Percentiles rank a stretch among this genome's conserved stretches.
Evolutionary conservation across 2,329 filamentous ascomycete species (phyloP).

Genomic region (Aspergillus phoenicis): DNA sequence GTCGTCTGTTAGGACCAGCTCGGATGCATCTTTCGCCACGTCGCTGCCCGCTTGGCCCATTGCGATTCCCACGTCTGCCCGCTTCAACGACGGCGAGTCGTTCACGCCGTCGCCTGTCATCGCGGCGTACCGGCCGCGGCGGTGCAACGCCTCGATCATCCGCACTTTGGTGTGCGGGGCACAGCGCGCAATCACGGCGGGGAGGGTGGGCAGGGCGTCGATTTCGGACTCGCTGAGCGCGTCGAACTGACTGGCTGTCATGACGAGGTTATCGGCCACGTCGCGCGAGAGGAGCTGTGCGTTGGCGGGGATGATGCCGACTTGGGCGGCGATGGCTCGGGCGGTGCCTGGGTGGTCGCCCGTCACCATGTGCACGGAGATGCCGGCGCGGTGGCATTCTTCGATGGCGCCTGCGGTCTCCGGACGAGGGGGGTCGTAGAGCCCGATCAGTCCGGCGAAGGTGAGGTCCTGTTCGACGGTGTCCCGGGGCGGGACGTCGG

Average conservation of each 20-base stretch:
- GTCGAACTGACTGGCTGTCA: constrained; percentile 78
- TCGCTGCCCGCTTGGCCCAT: constrained; percentile 83
- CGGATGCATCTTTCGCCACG: constrained; percentile 71
- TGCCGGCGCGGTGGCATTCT: constrained; percentile 72
- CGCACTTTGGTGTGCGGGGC: constrained; percentile 71
- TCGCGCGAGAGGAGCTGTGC: constrained; percentile 61
- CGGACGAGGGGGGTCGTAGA: constrained; percentile 82
- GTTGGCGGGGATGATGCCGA: constrained; percentile 72
- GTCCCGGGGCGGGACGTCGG: constrained; percentile 49
- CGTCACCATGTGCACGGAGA: constrained; percentile 81
- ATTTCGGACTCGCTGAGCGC: constrained; percentile 74
- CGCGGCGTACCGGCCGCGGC: constrained; percentile 71
- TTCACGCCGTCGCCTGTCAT: constrained; percentile 93
- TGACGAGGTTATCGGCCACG: constrained; percentile 69
- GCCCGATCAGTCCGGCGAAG: constrained; percentile 79
- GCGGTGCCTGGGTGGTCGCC: constrained; percentile 81
- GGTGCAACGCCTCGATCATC: constrained; percentile 70
- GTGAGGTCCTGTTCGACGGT: constrained; percentile 68
- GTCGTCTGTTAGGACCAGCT: constrained; percentile 74
- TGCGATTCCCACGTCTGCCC: constrained; percentile 82
- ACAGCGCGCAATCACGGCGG: constrained; percentile 62
- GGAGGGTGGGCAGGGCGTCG: constrained; percentile 58
- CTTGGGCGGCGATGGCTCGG: constrained; percentile 74
- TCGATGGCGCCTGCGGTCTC: constrained; percentile 75
- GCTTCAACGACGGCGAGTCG: constrained; percentile 78